Evolutionary conservation across 176 grass and related monocot genomes (phyloP), one percentile per base, ranked within the genome.

Genomic region (Musa troglodytarum): DNA sequence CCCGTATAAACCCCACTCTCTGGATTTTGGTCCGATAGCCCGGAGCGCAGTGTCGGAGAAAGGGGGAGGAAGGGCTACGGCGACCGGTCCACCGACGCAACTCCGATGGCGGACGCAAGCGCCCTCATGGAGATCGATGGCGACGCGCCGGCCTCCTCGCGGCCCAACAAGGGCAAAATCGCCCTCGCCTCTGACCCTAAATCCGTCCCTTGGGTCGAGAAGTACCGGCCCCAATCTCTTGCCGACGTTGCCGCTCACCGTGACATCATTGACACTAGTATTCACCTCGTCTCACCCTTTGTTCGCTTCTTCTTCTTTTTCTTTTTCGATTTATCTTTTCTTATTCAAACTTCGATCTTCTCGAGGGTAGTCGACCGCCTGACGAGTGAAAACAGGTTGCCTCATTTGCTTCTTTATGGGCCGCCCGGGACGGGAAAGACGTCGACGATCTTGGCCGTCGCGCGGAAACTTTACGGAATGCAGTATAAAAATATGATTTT

Each of bases 401-500:
- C 95, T 1, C 90, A 94, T 83, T 65, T 99, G 86, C 84, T 99
- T 64, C 82, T 94, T 11, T 99, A 99, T 3, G 90, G 90, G 19
- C 95, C 90, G 29, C 90, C 90, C 62, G 95, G 95, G 51, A 94
- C 90, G 5, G 86, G 90, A 52, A 99, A 99, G 76, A 99, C 95
- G 65, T 99, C 95, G 0, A 99, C 90, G 2, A 94, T 99, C 67
- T 68, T 99, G 21, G 95, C 95, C 53, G 95, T 99, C 21, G 95
- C 90, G 0, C 87, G 95, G 82, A 99, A 99, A 74, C 79, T 99
- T 50, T 99, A 94, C 51, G 95, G 95, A 2, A 56, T 84, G 49
- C 88, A 99, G 86, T 99, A 99, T 74, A 59, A 88, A 10, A 93
- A 99, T 79, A 99, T 99, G 90, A 99, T 99, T 72, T 81, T 99